These are phyloP conservation scores for Sordariomycetes sp. DNA, from an alignment of 2,329 filamentous ascomycete genomes.

Conservation along the genomic window DNA sequence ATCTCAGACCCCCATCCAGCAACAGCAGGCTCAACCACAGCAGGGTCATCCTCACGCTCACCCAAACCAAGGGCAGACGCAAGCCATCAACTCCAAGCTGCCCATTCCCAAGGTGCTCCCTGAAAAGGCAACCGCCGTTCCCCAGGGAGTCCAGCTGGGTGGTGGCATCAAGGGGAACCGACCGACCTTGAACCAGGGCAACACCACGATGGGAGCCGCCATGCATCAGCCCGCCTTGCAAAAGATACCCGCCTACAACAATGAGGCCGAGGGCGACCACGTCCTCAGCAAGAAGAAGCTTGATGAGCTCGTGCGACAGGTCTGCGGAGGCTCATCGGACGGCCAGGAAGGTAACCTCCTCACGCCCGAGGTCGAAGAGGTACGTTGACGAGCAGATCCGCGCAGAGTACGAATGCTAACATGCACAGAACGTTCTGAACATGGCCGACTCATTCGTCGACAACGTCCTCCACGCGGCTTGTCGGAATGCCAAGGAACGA, in stretches of 20 bases:
- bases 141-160: constrained; percentile 62
- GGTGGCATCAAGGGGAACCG: constrained; percentile 56
- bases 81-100: constrained; percentile 52
- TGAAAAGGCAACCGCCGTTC: constrained; percentile 57
- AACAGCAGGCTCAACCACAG: constrained; percentile 18
- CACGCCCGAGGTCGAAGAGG: constrained; percentile 92
- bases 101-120: constrained; percentile 74
- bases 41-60: constrained; percentile 38
- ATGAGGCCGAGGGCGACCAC: constrained; percentile 86
- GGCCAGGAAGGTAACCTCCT: constrained; percentile 67
- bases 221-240: constrained; percentile 80
- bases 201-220: constrained; percentile 67
- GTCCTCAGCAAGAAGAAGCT: constrained; percentile 97
- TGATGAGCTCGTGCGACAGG: constrained; percentile 88
- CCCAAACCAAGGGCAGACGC: constrained; percentile 32
- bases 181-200: constrained; percentile 77
- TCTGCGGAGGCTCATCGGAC: constrained; percentile 71
- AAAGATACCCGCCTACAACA: constrained; percentile 73
- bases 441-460: constrained; percentile 95
- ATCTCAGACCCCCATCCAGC: constrained; percentile 1
- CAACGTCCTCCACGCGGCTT: constrained; percentile 77
- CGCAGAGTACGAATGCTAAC: constrained; percentile 6
- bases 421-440: constrained; percentile 67
- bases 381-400: constrained; percentile 29
- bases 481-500: constrained; percentile 86